Conservation (phyloP, 1,284 basidiomycete genomes). For the Inonotus obliquus region DNA sequence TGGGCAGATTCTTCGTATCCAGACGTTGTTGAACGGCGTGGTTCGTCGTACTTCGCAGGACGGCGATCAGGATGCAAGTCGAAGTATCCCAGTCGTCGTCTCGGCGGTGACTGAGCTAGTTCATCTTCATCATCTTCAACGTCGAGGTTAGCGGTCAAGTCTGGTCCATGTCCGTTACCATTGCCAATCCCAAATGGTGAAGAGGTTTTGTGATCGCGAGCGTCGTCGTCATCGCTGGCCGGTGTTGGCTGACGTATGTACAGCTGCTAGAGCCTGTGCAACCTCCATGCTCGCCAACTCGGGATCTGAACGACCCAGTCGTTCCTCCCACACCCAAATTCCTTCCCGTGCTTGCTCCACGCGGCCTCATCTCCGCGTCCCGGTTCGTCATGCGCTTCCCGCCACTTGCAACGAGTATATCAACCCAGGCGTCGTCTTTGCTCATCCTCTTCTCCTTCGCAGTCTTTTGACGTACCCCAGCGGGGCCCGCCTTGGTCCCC, state of each 20-base stretch:
- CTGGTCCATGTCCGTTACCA: slow-evolving; percentile 17
- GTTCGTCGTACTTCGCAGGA: background rate
- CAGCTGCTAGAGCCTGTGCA: slow-evolving; percentile 63
- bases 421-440: too few species aligned
- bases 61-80: too few species aligned
- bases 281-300: too few species aligned
- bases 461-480: slow-evolving; percentile 20
- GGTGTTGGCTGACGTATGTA: slow-evolving; percentile 53
- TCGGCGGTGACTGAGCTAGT: slow-evolving; percentile 18
- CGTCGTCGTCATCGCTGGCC: slow-evolving; percentile 27
- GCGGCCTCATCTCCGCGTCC: too few species aligned
- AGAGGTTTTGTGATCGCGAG: background rate
- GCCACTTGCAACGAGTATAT: too few species aligned
- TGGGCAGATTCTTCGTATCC: slow-evolving; percentile 35
- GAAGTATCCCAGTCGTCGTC: slow-evolving; percentile 56
- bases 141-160: slow-evolving; percentile 14
- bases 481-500: slow-evolving; percentile 26
- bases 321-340: too few species aligned
- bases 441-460: slow-evolving; percentile 51
- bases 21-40: slow-evolving; percentile 19
- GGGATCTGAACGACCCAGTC: too few species aligned
- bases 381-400: too few species aligned
- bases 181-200: background rate
- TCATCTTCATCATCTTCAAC: slow-evolving; percentile 17
- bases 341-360: too few species aligned